Evolutionary conservation across 2,329 filamentous ascomycete genomes (phyloP).

Genomic region (Emmonsiellopsis sp.): DNA sequence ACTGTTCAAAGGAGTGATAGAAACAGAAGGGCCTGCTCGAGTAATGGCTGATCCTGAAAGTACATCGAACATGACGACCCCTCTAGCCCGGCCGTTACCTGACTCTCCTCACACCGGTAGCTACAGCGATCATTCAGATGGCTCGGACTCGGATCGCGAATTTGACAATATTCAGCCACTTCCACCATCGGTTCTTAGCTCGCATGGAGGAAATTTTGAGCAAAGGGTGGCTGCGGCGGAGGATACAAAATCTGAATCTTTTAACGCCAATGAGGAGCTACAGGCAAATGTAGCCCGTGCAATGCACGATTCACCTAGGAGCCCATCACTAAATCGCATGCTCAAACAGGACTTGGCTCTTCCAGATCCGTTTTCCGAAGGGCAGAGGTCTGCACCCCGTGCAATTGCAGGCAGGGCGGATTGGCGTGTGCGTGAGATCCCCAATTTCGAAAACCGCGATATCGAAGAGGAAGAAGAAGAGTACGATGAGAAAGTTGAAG

Average conservation of each 20-base stretch:
- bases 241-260: background rate
- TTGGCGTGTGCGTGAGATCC: slow-evolving; percentile 24
- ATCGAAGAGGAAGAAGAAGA: slow-evolving; percentile 22
- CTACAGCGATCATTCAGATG: slow-evolving; percentile 19
- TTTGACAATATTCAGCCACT: slow-evolving; percentile 32
- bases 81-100: slow-evolving; percentile 42
- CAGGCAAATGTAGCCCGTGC: slow-evolving; percentile 20
- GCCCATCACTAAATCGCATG: slow-evolving; percentile 16
- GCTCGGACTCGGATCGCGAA: slow-evolving; percentile 25
- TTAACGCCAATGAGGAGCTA: slow-evolving; percentile 13
- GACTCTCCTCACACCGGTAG: slow-evolving; percentile 29
- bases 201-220: slow-evolving; percentile 22
- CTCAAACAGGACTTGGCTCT: slow-evolving; percentile 13
- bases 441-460: slow-evolving; percentile 19
- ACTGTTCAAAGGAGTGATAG: slow-evolving; percentile 35
- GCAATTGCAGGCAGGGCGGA: slow-evolving; percentile 30
- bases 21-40: slow-evolving; percentile 25
- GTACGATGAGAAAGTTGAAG: slow-evolving; percentile 32
- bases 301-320: slow-evolving; percentile 13
- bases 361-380: slow-evolving; percentile 7
- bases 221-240: slow-evolving; percentile 21
- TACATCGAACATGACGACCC: slow-evolving; percentile 48
- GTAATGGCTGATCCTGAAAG: slow-evolving; percentile 35
- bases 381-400: slow-evolving; percentile 29
- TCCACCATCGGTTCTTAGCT: slow-evolving; percentile 35